Conservation (phyloP, 805 yeast species). For the Lipomyces sp. region DNA sequence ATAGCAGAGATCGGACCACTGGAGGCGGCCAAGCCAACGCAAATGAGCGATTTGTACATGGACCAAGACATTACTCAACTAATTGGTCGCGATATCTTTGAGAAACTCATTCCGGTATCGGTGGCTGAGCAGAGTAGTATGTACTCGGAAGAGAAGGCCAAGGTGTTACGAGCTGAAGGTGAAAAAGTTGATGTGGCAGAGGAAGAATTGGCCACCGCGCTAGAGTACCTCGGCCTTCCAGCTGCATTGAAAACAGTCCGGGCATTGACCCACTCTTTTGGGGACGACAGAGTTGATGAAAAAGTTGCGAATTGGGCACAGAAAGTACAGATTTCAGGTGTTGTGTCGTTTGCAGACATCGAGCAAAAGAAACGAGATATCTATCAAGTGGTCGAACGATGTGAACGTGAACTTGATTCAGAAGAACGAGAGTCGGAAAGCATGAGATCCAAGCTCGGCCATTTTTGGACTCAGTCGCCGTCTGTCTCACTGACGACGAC, state of each 20-base stretch:
- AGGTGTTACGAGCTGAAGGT: constrained; percentile 68
- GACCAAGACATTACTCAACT: constrained; percentile 56
- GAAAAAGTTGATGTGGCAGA: constrained; percentile 78
- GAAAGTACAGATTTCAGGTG: constrained; percentile 19
- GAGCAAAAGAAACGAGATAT: constrained; percentile 33
- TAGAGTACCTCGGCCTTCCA: constrained; percentile 82
- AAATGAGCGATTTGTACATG: constrained; percentile 50
- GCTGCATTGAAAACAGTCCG: constrained; percentile 62
- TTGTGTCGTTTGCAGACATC: constrained; percentile 38
- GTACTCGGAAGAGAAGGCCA: constrained; percentile 89
- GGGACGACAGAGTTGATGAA: constrained; percentile 27
- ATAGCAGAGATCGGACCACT: constrained; percentile 70
- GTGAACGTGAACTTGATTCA: constrained; percentile 39
- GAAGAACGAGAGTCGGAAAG: constrained; percentile 49
- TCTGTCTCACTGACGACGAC: constrained; percentile 43
- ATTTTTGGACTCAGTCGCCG: constrained; percentile 50
- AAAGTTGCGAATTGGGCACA: constrained; percentile 29
- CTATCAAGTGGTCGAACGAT: constrained; percentile 41
- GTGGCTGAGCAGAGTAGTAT: constrained; percentile 86
- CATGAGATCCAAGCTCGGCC: constrained; percentile 48
- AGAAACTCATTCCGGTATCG: constrained; percentile 78
- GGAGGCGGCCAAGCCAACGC: constrained; percentile 67
- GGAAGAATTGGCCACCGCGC: constrained; percentile 75
- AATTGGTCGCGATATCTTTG: constrained; percentile 65
- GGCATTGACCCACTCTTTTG: constrained; percentile 28